Evolutionary conservation across 73 alveolate species (phyloP).

Genomic region (Paramecium primaurelia): DNA sequence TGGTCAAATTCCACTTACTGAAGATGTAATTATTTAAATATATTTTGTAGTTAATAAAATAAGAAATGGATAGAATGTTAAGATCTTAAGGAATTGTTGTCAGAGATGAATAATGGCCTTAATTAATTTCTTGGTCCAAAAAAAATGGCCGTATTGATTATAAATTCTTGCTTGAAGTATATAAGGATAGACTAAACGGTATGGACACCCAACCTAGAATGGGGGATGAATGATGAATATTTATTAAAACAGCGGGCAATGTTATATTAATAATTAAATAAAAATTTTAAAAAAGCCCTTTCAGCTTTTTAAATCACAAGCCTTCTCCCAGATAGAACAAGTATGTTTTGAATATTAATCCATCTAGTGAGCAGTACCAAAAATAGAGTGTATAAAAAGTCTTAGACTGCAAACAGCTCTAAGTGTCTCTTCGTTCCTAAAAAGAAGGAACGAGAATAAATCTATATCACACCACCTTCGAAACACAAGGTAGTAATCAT

Average conservation of each 20-base stretch:
- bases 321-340: background rate
- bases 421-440: background rate
- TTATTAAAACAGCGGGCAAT: background rate
- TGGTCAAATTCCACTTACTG: slow-evolving; percentile 60
- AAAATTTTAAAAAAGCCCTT: slow-evolving; percentile 21
- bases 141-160: slow-evolving; percentile 71
- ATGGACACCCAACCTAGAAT: slow-evolving; percentile 58
- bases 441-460: background rate
- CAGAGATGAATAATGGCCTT: slow-evolving; percentile 67
- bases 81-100: slow-evolving; percentile 56
- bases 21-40: slow-evolving; percentile 28
- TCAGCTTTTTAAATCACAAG: slow-evolving; percentile 25
- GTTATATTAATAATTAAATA: slow-evolving; percentile 14
- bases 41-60: background rate
- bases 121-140: slow-evolving; percentile 66
- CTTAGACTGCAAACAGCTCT: background rate
- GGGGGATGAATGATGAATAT: slow-evolving; percentile 14
- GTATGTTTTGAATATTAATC: background rate
- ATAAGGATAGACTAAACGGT: slow-evolving; percentile 69
- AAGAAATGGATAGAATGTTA: slow-evolving; percentile 43
- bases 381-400: background rate
- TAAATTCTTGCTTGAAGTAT: slow-evolving; percentile 74
- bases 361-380: slow-evolving; percentile 19
- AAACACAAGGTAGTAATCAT: background rate
- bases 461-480: slow-evolving; percentile 17